These are phyloP conservation scores for Boletus reticuloceps DNA, from an alignment of 768 basidiomycete species.

Conservation along the genomic window DNA sequence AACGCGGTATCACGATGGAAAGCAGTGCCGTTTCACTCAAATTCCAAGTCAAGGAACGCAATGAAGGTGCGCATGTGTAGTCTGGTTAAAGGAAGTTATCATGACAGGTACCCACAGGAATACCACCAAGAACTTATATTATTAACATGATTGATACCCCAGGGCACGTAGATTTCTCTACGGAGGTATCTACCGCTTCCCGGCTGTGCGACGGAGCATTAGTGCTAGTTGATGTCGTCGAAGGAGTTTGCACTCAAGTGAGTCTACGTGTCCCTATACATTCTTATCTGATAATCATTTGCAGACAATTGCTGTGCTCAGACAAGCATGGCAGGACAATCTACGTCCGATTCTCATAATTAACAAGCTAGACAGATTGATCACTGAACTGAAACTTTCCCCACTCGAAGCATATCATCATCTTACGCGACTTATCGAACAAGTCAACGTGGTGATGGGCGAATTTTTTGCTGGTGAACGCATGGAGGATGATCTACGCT, in stretches of 20 bases:
- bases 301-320: conserved; percentile 91
- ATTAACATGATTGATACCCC: conserved; percentile 99
- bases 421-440: conserved; percentile 88
- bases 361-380: conserved; percentile 93
- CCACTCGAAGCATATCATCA: conserved; percentile 95
- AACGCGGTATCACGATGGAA: conserved; percentile 99
- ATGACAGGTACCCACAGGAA: conserved; percentile 47
- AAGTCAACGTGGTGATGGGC: conserved; percentile 98
- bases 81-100: conserved; percentile 6
- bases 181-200: conserved; percentile 93
- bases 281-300: not conserved
- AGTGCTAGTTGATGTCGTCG: conserved; percentile 93
- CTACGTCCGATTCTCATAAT: conserved; percentile 91
- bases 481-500: conserved; percentile 94
- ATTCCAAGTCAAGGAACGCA: conserved; percentile 74
- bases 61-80: conserved; percentile 52
- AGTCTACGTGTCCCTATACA: conserved; percentile 20
- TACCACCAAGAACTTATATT: conserved; percentile 65
- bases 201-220: conserved; percentile 93
- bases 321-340: conserved; percentile 91
- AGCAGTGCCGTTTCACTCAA: conserved; percentile 89
- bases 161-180: conserved; percentile 98
- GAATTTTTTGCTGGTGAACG: conserved; percentile 91
- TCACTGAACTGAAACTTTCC: conserved; percentile 88
- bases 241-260: conserved; percentile 98